phyloP scores from a whole-genome alignment of 2,329 filamentous ascomycete species.

The Fusarium nurragi region DNA sequence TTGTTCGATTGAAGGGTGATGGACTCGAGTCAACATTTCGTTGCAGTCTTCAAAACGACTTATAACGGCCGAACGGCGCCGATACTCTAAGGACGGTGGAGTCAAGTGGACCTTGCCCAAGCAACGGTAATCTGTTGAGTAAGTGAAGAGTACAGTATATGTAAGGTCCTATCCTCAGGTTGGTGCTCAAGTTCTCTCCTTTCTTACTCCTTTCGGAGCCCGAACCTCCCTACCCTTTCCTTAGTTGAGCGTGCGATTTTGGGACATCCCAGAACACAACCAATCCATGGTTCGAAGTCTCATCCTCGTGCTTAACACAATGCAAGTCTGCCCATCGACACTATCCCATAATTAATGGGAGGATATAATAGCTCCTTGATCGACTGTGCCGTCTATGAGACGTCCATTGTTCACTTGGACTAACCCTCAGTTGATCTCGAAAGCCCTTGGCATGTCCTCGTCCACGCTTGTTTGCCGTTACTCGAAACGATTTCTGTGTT shows the following conservation, averaged over 20 bases:
- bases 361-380: not conserved
- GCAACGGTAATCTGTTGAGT: constrained; percentile 2
- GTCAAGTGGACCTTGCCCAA: constrained; percentile 12
- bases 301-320: not conserved
- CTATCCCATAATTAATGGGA: not conserved
- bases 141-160: constrained; percentile 4
- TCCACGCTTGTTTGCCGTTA: not conserved
- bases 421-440: not conserved
- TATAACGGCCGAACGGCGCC: constrained; percentile 2
- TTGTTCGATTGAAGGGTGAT: constrained; percentile 6
- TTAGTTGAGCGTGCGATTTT: not conserved
- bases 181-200: not conserved
- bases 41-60: constrained; percentile 17
- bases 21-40: constrained; percentile 5
- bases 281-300: not conserved
- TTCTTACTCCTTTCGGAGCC: not conserved
- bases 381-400: not conserved
- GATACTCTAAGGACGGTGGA: constrained; percentile 20
- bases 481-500: not conserved
- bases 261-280: not conserved
- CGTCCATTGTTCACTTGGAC: constrained; percentile 9
- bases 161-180: not conserved
- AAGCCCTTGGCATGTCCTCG: not conserved
- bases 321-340: not conserved
- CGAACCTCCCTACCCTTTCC: not conserved